Conservation (phyloP, 257 asterid genomes). For the Phtheirospermum japonicum region DNA sequence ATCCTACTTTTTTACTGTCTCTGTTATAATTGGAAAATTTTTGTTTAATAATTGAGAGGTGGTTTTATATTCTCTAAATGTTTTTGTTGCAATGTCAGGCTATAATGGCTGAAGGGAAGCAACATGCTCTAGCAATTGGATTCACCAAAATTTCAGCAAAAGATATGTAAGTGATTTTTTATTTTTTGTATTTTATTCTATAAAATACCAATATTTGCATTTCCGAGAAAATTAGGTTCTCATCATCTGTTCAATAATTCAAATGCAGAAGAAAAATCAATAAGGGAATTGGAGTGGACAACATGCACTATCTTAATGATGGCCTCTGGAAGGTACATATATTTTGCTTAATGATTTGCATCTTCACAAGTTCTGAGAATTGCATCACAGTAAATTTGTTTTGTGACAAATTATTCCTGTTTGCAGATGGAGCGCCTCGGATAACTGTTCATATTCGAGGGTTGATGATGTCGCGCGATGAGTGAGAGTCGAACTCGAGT, state of each 20-base stretch:
- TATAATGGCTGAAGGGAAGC: conserved; percentile 99
- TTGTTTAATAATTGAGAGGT: background rate
- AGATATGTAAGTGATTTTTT: conserved; percentile 70
- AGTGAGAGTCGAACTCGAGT: background rate
- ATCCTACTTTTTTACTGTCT: conserved; percentile 17
- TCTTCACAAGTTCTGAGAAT: no score
- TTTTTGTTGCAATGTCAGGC: conserved; percentile 50
- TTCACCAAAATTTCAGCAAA: conserved; percentile 94
- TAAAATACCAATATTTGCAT: background rate
- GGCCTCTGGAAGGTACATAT: conserved; percentile 95
- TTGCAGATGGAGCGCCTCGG: conserved; percentile 70
- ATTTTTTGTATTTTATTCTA: background rate
- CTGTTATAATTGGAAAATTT: conserved; percentile 12
- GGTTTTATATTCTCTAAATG: background rate
- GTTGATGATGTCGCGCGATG: background rate
- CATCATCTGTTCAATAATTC: conserved; percentile 18
- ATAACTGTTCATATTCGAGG: conserved; percentile 32
- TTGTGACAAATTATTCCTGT: conserved; percentile 15
- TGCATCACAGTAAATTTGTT: background rate
- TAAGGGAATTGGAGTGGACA: conserved; percentile 97
- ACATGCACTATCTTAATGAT: conserved; percentile 98
- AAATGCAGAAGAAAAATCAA: conserved; percentile 68
- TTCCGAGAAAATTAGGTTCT: conserved; percentile 1
- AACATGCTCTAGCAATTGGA: conserved; percentile 98
- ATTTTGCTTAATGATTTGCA: background rate